Evolutionary conservation across 352 stramenopile genomes (phyloP), one percentile per base, ranked within the genome.

Genomic region (Phytophthora sansomeana): DNA sequence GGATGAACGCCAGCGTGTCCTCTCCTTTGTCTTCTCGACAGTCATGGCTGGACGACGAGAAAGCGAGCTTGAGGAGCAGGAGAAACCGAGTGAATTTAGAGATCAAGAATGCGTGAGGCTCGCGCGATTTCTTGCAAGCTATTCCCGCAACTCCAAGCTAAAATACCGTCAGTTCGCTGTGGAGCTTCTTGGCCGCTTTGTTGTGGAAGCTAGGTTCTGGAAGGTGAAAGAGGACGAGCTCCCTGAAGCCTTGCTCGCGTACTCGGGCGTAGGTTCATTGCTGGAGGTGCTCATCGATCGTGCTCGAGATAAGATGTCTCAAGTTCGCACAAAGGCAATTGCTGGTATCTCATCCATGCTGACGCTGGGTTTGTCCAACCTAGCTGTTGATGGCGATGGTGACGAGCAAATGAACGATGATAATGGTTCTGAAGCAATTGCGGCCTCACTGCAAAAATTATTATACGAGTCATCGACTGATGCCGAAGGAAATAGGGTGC

Each of bases 91-190:
- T 9, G 65, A 65, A 5, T 75, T 93, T 8, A 65, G 74, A 16
- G 81, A 83, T 17, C 68, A 84, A 56, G 84, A 95, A 24, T 85
- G 77, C 7, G 75, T 87, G 11, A 69, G 80, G 6, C 77, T 96
- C 1, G 59, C 76, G 9, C 76, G 80, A 5, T 96, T 96, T 36
- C 67, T 96, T 6, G 49, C 73, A 1, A 95, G 86, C 61, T 96
- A 91, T 64, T 90, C 85, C 5, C 76, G 83, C 43, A 91, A 85
- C 35, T 54, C 69, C 1, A 95, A 91, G 39, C 75, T 89, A 0
- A 92, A 93, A 58, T 91, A 83, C 63, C 71, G 89, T 9, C 87
- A 95, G 38, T 96, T 96, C 57, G 85, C 80, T 4, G 83, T 96
- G 9, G 89, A 96, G 43, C 55, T 95, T 0, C 64, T 92, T 10